Evolutionary conservation across 331 rosid genomes (phyloP).

Genomic region (Stylosanthes scabra): DNA sequence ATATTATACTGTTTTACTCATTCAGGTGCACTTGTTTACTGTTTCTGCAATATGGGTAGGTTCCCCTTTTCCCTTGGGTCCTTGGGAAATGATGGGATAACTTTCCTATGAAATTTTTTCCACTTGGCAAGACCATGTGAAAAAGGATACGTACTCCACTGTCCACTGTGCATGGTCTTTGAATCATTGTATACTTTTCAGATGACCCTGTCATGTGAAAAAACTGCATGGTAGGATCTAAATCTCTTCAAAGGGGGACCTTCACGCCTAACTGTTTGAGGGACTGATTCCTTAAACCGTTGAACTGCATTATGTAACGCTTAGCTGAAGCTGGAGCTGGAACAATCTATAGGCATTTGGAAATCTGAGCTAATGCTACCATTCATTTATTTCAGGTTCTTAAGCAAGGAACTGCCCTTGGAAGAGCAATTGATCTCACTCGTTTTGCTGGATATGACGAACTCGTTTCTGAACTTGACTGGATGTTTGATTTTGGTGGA

Average conservation of each 20-base stretch:
- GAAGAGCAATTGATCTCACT: slow-evolving; percentile 64
- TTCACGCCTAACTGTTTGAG: slow-evolving; percentile 27
- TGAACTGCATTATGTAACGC: not conserved
- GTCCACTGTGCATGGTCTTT: not conserved
- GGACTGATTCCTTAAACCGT: not conserved
- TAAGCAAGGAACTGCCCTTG: slow-evolving; percentile 65
- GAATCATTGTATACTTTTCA: not conserved
- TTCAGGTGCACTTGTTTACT: slow-evolving; percentile 4
- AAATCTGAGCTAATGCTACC: slow-evolving; percentile 27
- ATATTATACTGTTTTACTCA: slow-evolving; percentile 17
- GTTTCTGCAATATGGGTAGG: slow-evolving; percentile 4
- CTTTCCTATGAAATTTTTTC: not conserved
- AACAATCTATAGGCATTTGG: slow-evolving; percentile 13
- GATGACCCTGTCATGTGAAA: not conserved
- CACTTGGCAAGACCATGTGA: not conserved
- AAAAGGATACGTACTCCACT: not conserved
- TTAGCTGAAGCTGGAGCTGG: slow-evolving; percentile 27
- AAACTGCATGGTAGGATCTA: not conserved
- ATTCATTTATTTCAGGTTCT: slow-evolving; percentile 58
- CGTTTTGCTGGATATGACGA: slow-evolving; percentile 54
- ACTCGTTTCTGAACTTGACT: slow-evolving; percentile 62
- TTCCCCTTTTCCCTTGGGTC: not conserved
- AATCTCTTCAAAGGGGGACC: not conserved
- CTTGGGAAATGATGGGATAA: slow-evolving; percentile 14
- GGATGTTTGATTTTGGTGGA: slow-evolving; percentile 67